Evolutionary conservation across 495 filamentous ascomycete species (phyloP).

Genomic region (Talaromyces ruber): DNA sequence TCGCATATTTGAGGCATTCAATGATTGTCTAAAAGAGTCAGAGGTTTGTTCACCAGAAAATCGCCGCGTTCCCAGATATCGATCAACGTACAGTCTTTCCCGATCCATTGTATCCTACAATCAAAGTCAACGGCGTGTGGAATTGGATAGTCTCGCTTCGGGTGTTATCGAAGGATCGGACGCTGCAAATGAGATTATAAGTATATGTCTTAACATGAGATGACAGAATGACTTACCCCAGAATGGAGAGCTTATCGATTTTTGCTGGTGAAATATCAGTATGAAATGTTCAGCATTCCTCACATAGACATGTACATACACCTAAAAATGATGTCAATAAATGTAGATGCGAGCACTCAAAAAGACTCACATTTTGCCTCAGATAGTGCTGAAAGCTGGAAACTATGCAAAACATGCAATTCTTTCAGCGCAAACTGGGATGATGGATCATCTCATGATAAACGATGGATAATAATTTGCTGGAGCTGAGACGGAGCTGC

Average conservation of each 20-base stretch:
- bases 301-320: conserved; percentile 16
- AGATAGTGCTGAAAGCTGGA: not conserved
- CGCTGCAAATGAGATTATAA: conserved; percentile 32
- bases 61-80: not conserved
- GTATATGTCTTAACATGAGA: not conserved
- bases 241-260: conserved; percentile 83
- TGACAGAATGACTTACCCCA: conserved; percentile 45
- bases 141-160: conserved; percentile 79
- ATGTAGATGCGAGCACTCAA: conserved; percentile 4
- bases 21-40: conserved; percentile 66
- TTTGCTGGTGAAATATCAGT: conserved; percentile 38
- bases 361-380: conserved; percentile 16
- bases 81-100: conserved; percentile 69
- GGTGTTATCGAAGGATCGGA: conserved; percentile 84
- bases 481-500: not conserved
- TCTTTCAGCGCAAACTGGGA: not conserved
- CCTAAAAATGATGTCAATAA: conserved; percentile 15
- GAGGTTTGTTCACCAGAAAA: not conserved
- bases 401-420: not conserved
- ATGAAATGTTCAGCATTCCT: not conserved
- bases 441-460: not conserved
- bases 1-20: conserved; percentile 97
- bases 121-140: conserved; percentile 81
- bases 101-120: conserved; percentile 94
- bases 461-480: not conserved